Evolutionary conservation across 441 rosid genomes (phyloP), one percentile per base, ranked within the genome.

Genomic region (Bocquillonia castaneifolia): DNA sequence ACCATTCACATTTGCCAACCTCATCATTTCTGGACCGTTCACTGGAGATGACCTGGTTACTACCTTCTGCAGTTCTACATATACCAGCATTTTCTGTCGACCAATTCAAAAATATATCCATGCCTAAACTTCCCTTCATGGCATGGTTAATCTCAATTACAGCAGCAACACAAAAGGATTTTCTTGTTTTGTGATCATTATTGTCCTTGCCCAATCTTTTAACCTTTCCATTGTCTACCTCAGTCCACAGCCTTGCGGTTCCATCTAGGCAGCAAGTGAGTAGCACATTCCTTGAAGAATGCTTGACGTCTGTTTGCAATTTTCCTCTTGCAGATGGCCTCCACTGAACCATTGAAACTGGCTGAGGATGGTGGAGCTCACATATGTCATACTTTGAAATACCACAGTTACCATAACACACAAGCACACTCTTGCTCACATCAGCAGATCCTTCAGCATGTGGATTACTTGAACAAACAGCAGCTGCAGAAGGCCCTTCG

Each of bases 211-310:
- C 81, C 22, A 72, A 76, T 69, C 82, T 91, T 76, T 76, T 88
- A 40, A 68, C 76, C 79, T 84, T 89, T 70, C 86, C 89, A 71
- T 72, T 76, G 63, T 88, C 96, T 69, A 85, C 78, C 84, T 91
- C 96, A 64, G 78, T 80, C 99, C 99, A 94, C 75, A 94, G 79
- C 81, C 99, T 87, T 28, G 85, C 86, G 29, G 93, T 80, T 76
- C 99, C 99, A 80, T 94, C 99, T 53, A 90, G 69, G 78, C 97
- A 91, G 78, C 95, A 87, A 23, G 99, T 91, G 71, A 94, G 83
- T 63, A 94, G 78, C 72, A 87, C 69, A 65, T 86, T 75, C 83
- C 86, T 85, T 51, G 59, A 22, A 13, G 70, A 74, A 63, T 77
- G 71, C 47, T 77, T 83, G 66, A 70, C 48, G 64, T 77, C 78